Percentiles rank a stretch among this genome's conserved stretches.
Evolutionary conservation across 371 early-diverging fungal genomes (phyloP).

Genomic region (Mortierella sp.): DNA sequence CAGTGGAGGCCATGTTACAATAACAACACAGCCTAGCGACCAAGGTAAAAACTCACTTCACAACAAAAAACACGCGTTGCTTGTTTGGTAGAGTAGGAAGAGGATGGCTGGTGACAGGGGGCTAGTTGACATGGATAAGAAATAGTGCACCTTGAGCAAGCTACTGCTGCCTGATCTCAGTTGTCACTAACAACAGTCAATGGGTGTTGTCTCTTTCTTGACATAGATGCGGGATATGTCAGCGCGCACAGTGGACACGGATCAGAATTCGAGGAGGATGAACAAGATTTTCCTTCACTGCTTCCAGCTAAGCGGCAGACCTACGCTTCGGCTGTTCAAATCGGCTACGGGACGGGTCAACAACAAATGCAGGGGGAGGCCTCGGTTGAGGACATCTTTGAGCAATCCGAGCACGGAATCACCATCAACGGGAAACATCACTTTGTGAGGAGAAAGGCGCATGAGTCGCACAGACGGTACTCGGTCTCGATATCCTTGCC

Average conservation of each 20-base stretch:
- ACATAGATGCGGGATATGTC: slow-evolving; percentile 51
- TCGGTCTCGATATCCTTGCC: slow-evolving; percentile 35
- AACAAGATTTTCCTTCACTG: slow-evolving; percentile 34
- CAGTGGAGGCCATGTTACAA: slow-evolving; percentile 17
- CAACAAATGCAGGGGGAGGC: neutral
- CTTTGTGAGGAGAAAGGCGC: slow-evolving; percentile 1
- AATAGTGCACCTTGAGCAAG: neutral
- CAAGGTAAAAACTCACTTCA: slow-evolving; percentile 23
- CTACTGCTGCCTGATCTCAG: neutral
- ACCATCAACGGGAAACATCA: slow-evolving; percentile 1
- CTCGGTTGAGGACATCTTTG: neutral
- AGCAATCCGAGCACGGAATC: neutral
- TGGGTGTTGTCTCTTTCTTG: neutral
- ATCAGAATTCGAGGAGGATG: slow-evolving; percentile 63
- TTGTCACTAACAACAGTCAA: slow-evolving; percentile 1
- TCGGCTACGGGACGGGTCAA: neutral
- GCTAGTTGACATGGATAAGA: neutral
- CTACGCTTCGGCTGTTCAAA: neutral
- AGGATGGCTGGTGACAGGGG: neutral
- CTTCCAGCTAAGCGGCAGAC: neutral
- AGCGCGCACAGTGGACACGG: slow-evolving; percentile 59
- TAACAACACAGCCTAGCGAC: slow-evolving; percentile 25
- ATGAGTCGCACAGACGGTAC: slow-evolving; percentile 14
- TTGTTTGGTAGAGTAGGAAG: neutral
- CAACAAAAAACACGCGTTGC: neutral